Percentiles rank a stretch among this genome's conserved stretches.
phyloP scores from a whole-genome alignment of 306 rosid genomes.

The Fragaria ananassa region DNA sequence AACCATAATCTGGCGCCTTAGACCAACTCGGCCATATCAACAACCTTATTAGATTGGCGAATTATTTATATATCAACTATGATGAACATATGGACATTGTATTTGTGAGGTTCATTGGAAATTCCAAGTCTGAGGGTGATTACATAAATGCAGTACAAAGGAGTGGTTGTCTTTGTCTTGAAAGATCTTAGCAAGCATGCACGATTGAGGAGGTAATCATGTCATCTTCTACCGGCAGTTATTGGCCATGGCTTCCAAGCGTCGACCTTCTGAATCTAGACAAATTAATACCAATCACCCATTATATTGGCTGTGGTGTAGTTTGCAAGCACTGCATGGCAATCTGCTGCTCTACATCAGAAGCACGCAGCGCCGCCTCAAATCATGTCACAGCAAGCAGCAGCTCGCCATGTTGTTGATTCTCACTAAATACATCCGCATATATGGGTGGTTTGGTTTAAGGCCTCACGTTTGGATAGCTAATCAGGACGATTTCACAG shows the following conservation, averaged over 20 bases:
- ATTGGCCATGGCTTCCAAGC: background rate
- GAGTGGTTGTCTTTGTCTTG: too few relatives aligned
- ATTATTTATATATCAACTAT: too few relatives aligned
- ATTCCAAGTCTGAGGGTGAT: background rate
- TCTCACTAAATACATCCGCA: too few relatives aligned
- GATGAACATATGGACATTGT: too few relatives aligned
- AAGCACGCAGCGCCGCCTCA: background rate
- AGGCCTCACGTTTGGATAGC: too few relatives aligned
- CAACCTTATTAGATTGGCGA: background rate
- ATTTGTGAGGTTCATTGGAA: background rate
- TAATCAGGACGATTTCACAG: too few relatives aligned
- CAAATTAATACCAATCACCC: background rate
- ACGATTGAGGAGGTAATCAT: background rate
- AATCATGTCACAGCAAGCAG: background rate
- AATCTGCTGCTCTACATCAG: background rate
- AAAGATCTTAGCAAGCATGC: background rate
- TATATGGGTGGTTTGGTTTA: too few relatives aligned
- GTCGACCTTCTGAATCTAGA: background rate
- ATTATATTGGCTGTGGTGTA: background rate
- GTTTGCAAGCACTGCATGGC: background rate
- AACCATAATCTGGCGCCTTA: background rate
- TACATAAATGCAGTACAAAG: background rate
- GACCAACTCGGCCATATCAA: conserved; percentile 17
- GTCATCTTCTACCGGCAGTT: background rate
- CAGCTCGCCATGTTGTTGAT: background rate